Percentiles rank a stretch among this genome's conserved stretches.
These are phyloP conservation scores for Phytopythium ostracodes DNA, from an alignment of 352 stramenopile species.

Conservation along the genomic window DNA sequence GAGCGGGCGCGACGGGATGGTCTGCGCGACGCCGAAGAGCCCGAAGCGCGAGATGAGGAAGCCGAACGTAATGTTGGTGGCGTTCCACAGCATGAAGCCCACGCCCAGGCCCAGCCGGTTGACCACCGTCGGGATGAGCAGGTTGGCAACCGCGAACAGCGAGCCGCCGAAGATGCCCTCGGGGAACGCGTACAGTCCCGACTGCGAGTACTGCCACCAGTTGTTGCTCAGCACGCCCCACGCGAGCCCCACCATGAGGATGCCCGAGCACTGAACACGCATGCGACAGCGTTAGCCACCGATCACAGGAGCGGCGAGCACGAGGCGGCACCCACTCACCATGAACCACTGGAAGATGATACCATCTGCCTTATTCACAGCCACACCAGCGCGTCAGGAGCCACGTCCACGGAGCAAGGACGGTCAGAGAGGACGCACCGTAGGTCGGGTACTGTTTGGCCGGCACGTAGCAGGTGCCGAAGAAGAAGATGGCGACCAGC, in stretches of 20 bases:
- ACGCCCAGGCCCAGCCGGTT: slow-evolving; percentile 76
- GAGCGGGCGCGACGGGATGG: slow-evolving; percentile 48
- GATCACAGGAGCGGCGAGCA: background rate
- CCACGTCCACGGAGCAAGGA: background rate
- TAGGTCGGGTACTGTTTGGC: slow-evolving; percentile 82
- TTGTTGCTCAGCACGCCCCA: slow-evolving; percentile 83
- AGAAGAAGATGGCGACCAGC: slow-evolving; percentile 79
- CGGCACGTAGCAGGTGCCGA: slow-evolving; percentile 81
- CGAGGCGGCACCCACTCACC: slow-evolving; percentile 23
- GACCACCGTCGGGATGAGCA: slow-evolving; percentile 83
- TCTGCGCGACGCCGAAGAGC: slow-evolving; percentile 61
- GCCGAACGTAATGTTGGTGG: slow-evolving; percentile 77
- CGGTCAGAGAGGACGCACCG: slow-evolving; percentile 22
- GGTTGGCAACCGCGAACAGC: slow-evolving; percentile 75
- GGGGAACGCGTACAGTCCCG: slow-evolving; percentile 75
- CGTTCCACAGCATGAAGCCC: slow-evolving; percentile 87
- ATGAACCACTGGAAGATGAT: slow-evolving; percentile 91
- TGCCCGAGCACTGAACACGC: slow-evolving; percentile 66
- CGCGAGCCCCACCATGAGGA: slow-evolving; percentile 71
- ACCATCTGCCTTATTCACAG: slow-evolving; percentile 35
- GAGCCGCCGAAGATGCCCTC: slow-evolving; percentile 71
- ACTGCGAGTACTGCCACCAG: slow-evolving; percentile 69
- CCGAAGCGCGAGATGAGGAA: slow-evolving; percentile 76
- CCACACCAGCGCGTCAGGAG: background rate
- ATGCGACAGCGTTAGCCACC: slow-evolving; percentile 9